Percentiles rank a stretch among this genome's conserved stretches.
Conservation (phyloP, 768 basidiomycete species). For the Exidia glandulosa region DNA sequence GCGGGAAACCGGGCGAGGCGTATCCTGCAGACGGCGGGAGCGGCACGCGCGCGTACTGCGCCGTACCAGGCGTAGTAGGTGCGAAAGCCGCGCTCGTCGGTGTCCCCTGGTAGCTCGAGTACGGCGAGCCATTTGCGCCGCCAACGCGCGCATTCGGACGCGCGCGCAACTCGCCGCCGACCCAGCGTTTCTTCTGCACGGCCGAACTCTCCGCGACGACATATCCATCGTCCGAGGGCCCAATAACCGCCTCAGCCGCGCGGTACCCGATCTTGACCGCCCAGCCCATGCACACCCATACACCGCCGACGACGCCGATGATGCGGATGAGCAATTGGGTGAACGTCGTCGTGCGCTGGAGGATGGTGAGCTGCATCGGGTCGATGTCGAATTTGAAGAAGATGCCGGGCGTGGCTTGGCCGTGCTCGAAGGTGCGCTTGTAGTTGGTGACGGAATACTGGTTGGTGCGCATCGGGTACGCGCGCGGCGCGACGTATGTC, state of each 20-base stretch:
- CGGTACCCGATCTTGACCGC: conserved; percentile 55
- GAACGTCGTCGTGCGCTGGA: conserved; percentile 79
- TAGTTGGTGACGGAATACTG: conserved; percentile 97
- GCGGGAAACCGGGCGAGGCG: conserved; percentile 6
- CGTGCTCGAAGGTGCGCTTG: conserved; percentile 59
- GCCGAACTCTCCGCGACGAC: conserved; percentile 58
- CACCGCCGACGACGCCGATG: conserved; percentile 88
- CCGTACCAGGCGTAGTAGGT: conserved; percentile 1
- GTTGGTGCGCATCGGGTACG: conserved; percentile 53
- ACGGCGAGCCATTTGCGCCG: conserved; percentile 41
- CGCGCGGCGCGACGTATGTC: conserved; percentile 72
- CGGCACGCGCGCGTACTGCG: neutral
- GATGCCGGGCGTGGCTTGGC: conserved; percentile 79
- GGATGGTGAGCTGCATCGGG: conserved; percentile 72
- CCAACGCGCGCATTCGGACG: conserved; percentile 32
- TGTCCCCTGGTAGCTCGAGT: conserved; percentile 25
- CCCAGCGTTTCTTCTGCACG: conserved; percentile 55
- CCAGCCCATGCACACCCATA: conserved; percentile 78
- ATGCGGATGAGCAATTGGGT: conserved; percentile 71
- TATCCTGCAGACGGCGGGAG: neutral
- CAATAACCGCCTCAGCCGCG: conserved; percentile 54
- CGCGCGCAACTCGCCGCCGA: conserved; percentile 50
- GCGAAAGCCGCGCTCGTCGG: conserved; percentile 16
- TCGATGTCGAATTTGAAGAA: conserved; percentile 99
- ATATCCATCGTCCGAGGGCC: conserved; percentile 36